Base-by-base conservation (phyloP, 73 alveolate species). In the Blepharisma stoltei region DNA sequence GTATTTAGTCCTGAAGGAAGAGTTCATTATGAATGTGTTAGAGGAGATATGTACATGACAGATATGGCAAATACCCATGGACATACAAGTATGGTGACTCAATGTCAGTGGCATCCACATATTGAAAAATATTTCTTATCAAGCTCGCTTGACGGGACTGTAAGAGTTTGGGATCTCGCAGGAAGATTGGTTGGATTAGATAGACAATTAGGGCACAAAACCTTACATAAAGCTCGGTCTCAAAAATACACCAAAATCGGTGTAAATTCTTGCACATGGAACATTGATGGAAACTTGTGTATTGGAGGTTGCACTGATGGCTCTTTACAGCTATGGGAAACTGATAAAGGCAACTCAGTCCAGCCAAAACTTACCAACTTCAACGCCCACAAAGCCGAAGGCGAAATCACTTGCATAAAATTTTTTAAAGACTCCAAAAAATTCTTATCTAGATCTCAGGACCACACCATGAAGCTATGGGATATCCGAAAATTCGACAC, bases 41-140 rank as follows among this genome's bases (percentile, higher is more conserved):
- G 92, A 75, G 98, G 98, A 6, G 98, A 94, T 81, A 91, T 86
- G 92, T 94, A 94, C 85, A 89, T 94, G 70, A 81, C 85, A 43
- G 98, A 94, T 77, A 87, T 90, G 77, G 85, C 73, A 68, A 91
- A 92, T 68, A 94, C 98, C 32, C 89, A 94, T 70, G 98, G 98
- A 0, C 98, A 94, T 77, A 92, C 95, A 7, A 87, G 90, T 54
- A 88, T 92, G 18, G 46, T 91, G 50, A 83, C 90, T 41, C 97
- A 91, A 67, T 96, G 97, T 6, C 81, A 78, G 78, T 94, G 94
- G 93, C 95, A 89, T 77, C 98, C 98, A 20, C 49, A 73, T 43
- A 88, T 71, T 54, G 85, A 81, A 66, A 81, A 82, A 53, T 44
- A 73, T 37, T 91, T 94, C 83, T 46, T 86, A 50, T 90, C 98